Percentiles rank a stretch among this genome's conserved stretches.
Conservation (phyloP, 2,329 filamentous ascomycete species). For the Neurospora sp. region DNA sequence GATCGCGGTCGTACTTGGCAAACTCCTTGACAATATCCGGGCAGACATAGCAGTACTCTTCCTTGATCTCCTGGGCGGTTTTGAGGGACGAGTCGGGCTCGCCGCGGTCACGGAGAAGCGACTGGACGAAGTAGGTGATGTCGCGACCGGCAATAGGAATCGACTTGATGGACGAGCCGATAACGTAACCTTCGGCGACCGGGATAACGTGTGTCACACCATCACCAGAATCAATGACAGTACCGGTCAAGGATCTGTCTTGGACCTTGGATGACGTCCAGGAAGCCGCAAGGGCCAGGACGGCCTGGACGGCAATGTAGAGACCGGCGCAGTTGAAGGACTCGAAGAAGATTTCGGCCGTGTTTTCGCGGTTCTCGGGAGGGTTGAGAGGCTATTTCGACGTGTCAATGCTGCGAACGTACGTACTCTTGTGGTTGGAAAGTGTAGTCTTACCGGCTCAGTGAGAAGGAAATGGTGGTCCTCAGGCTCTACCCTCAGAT, state of each 20-base stretch:
- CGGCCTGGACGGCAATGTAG: slow-evolving; percentile 97
- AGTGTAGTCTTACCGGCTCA: slow-evolving; percentile 58
- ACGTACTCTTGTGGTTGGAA: neutral
- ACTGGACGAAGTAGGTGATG: slow-evolving; percentile 98
- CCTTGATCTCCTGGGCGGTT: slow-evolving; percentile 96
- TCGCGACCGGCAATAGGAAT: slow-evolving; percentile 97
- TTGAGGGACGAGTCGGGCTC: slow-evolving; percentile 95
- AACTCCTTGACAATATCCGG: slow-evolving; percentile 99
- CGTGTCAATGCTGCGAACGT: slow-evolving; percentile 6
- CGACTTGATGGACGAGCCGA: slow-evolving; percentile 97
- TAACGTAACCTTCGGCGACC: slow-evolving; percentile 96
- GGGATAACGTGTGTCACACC: slow-evolving; percentile 99
- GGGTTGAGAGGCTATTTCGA: slow-evolving; percentile 74
- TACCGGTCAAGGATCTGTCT: slow-evolving; percentile 90
- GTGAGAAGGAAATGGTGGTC: slow-evolving; percentile 98
- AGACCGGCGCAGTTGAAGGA: slow-evolving; percentile 99
- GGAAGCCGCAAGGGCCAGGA: slow-evolving; percentile 89
- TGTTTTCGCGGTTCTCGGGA: slow-evolving; percentile 97
- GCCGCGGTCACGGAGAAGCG: slow-evolving; percentile 85
- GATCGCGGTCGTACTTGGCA: slow-evolving; percentile 83
- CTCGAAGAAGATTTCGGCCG: slow-evolving; percentile 99
- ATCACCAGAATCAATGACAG: slow-evolving; percentile 96
- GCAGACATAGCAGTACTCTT: slow-evolving; percentile 96
- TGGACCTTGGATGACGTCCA: slow-evolving; percentile 99
- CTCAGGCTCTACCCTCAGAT: slow-evolving; percentile 93